Base-by-base conservation (phyloP, 1,139 yeast species). In the Blastobotrys niveus region DNA sequence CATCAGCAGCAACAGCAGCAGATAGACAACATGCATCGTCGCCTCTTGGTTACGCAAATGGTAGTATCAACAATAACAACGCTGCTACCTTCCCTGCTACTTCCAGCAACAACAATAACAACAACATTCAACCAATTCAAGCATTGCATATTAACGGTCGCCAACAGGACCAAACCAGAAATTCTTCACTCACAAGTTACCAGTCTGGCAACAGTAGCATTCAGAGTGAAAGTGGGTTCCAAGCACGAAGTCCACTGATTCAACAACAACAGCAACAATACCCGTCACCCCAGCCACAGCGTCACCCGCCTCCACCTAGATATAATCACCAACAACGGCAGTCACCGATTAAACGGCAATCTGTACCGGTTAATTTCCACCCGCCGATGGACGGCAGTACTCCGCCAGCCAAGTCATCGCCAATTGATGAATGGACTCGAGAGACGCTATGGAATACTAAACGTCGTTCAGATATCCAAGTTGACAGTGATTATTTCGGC, bases 351-450 rank as follows among this genome's bases (percentile, higher is more conserved):
- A 46, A 46, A 19, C 45, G 48, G 12, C 50, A 47, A 34, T 47
- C 50, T 14, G 50, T 47, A 7, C 50, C 50, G 3, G 38, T 39
- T 9, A 44, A 34, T 7, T 38, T 43, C 34, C 37, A 45, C 19
- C 27, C 41, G n/a, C 26, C 36, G 15, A 14, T 18, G 7, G n/a
- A 10, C 9, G n/a, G 20, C 6, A 20, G n/a, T 29, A 5, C 17
- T 6, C 30, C 42, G n/a, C 29, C 36, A 3, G 15, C 37, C 12
- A 24, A 19, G 8, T 41, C 44, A 14, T 34, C 38, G 25, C 36
- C 44, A 21, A 27, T 41, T 24, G 40, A 34, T 21, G 46, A 43
- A 21, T 43, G 46, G 46, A 43, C 46, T 10, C 14, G 46, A 22
- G 46, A 43, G 29, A 20, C 26, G 14, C 38, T 43, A 39, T 43